Evolutionary conservation across 202 grass and related monocot genomes (phyloP), one percentile per base, ranked within the genome.

Genomic region (Dendrocalamus latiflorus): DNA sequence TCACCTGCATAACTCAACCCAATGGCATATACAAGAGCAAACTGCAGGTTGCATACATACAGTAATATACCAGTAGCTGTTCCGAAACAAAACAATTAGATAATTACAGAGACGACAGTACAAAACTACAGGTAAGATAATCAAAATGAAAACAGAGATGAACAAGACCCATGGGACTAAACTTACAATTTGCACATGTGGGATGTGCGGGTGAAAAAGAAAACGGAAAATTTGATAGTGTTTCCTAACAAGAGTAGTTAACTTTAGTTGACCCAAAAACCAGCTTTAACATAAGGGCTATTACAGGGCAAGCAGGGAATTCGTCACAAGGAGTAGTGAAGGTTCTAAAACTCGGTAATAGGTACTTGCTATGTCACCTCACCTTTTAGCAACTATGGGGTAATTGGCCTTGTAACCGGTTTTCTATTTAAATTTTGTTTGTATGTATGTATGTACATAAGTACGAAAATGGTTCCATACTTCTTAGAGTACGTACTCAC

Each of bases 1-100:
- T 85, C 70, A 98, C 95, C 89, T 90, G 85, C 65, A 80, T 98
- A 98, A 81, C 92, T 98, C 75, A 94, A 84, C 25, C 88, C 84
- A 20, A 88, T 83, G 68, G 95, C 84, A 61, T 85, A 98, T 61
- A 91, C 76, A 53, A 98, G 75, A 74, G 87, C 78, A 51, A 95
- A 88, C 79, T 98, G 92, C 76, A 98, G 62, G 62, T 93, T 93
- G 90, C 95, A 98, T 21, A 88, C 6, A 36, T 94, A 98, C 45
- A 98, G 85, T 79, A 94, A 22, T 74, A 89, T 38, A 70, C 50
- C 86, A 33, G 86, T 91, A 71, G 62, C 95, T 98, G 88, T 80
- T 65, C 25, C 74, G 62, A 77, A 82, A 43, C 22, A 73, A 41
- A 82, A 60, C 9, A 44, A 13, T 22, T 36, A 65, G 57, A 34